Evolutionary conservation across 768 basidiomycete species (phyloP).

Genomic region (Leucocoprinus birnbaumii): DNA sequence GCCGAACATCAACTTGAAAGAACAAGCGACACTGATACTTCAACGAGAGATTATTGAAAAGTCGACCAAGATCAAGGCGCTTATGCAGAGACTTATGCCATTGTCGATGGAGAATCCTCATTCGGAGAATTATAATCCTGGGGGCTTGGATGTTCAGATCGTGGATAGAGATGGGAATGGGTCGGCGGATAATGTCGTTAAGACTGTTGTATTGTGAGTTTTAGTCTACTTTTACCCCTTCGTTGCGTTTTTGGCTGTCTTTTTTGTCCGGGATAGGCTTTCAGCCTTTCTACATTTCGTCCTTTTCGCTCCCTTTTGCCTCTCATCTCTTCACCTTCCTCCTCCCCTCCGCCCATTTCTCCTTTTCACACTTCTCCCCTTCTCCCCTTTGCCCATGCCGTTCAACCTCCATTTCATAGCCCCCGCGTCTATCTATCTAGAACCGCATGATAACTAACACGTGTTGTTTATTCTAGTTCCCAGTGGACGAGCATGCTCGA

Average conservation of each 20-base stretch:
- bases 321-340: too few species aligned
- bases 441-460: constrained; percentile 7
- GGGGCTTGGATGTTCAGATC: constrained; percentile 59
- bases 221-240: background rate
- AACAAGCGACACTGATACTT: constrained; percentile 1
- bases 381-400: too few species aligned
- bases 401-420: too few species aligned
- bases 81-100: constrained; percentile 75
- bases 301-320: constrained; percentile 19
- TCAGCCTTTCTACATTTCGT: background rate
- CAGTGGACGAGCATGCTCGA: constrained; percentile 96
- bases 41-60: constrained; percentile 55
- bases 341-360: too few species aligned
- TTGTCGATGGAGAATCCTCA: constrained; percentile 85
- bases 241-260: background rate
- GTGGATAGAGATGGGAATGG: constrained; percentile 71
- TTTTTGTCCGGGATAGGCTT: too few species aligned
- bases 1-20: background rate
- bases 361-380: too few species aligned
- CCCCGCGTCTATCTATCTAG: constrained; percentile 4
- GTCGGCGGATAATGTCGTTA: constrained; percentile 67
- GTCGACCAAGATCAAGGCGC: constrained; percentile 86
- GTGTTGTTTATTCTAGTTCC: constrained; percentile 48
- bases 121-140: constrained; percentile 83
- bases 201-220: constrained; percentile 94